These are phyloP conservation scores for Sistotremastrum niveocremeum DNA, from an alignment of 768 basidiomycete species.

Conservation along the genomic window DNA sequence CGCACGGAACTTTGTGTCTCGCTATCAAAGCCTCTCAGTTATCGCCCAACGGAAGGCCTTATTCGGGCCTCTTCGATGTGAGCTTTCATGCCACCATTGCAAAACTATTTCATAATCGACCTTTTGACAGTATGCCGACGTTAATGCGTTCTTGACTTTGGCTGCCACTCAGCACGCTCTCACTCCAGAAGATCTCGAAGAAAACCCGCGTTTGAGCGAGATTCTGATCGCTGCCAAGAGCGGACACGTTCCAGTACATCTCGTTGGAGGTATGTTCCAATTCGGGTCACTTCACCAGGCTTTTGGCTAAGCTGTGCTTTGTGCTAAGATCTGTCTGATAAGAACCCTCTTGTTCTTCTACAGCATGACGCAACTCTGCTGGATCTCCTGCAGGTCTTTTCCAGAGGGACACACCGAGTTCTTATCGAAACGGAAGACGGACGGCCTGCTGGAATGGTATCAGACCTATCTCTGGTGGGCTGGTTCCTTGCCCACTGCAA, in stretches of 20 bases:
- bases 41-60: slow-evolving; percentile 14
- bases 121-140: slow-evolving; percentile 54
- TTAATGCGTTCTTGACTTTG: slow-evolving; percentile 77
- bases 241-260: slow-evolving; percentile 57
- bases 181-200: slow-evolving; percentile 42
- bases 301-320: neutral
- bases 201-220: slow-evolving; percentile 45
- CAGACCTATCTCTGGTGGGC: slow-evolving; percentile 55
- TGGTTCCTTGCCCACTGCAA: slow-evolving; percentile 52
- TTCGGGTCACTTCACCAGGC: neutral
- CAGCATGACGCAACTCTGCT: slow-evolving; percentile 51
- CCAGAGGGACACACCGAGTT: slow-evolving; percentile 59
- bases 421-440: slow-evolving; percentile 36
- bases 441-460: slow-evolving; percentile 55
- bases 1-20: slow-evolving; percentile 50
- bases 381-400: slow-evolving; percentile 50
- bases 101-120: neutral
- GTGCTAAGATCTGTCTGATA: slow-evolving; percentile 62
- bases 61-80: slow-evolving; percentile 65
- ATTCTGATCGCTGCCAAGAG: slow-evolving; percentile 65
- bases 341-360: slow-evolving; percentile 59
- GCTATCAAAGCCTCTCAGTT: slow-evolving; percentile 32
- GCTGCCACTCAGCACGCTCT: slow-evolving; percentile 70
- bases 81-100: slow-evolving; percentile 11
- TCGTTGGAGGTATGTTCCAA: slow-evolving; percentile 56